Percentiles rank a stretch among this genome's conserved stretches.
These are phyloP conservation scores for Chamaenerion angustifolium DNA, from an alignment of 345 rosid species.

Conservation along the genomic window DNA sequence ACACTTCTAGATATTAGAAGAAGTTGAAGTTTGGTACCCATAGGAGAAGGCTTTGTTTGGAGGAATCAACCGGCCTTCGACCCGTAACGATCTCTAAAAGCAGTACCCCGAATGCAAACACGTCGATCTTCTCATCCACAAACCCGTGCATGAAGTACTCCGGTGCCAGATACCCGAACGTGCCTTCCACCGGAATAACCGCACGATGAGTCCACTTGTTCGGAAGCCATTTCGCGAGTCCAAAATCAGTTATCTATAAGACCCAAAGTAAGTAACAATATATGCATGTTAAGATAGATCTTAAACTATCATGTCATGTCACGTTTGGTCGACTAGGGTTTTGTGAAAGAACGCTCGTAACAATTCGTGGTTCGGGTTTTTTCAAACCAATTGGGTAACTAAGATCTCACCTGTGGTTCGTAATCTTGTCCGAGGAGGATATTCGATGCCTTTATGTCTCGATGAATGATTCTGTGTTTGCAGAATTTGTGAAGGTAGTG, in stretches of 20 bases:
- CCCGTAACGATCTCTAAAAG: conserved; percentile 79
- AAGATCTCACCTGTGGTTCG: conserved; percentile 58
- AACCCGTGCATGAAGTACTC: conserved; percentile 94
- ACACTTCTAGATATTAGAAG: background rate
- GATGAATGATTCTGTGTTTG: conserved; percentile 78
- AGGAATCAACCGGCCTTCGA: conserved; percentile 61
- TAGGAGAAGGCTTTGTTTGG: conserved; percentile 58
- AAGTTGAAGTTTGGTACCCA: conserved; percentile 38
- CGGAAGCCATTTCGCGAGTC: conserved; percentile 91
- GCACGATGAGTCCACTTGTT: conserved; percentile 92
- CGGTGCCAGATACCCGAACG: conserved; percentile 96
- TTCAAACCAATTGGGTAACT: background rate
- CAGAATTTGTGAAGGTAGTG: conserved; percentile 88
- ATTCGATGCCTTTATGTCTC: conserved; percentile 87
- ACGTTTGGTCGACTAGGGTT: no score
- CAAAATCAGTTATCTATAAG: conserved; percentile 78
- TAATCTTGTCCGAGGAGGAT: conserved; percentile 82
- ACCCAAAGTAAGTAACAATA: background rate
- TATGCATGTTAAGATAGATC: no score
- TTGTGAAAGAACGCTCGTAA: background rate
- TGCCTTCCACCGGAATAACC: conserved; percentile 79
- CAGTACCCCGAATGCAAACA: conserved; percentile 76
- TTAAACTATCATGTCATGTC: no score
- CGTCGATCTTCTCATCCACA: conserved; percentile 89
- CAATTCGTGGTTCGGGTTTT: no score